Percentiles rank a stretch among this genome's conserved stretches.
phyloP scores from a whole-genome alignment of 495 filamentous ascomycete species.

The Xylaria intraflava region DNA sequence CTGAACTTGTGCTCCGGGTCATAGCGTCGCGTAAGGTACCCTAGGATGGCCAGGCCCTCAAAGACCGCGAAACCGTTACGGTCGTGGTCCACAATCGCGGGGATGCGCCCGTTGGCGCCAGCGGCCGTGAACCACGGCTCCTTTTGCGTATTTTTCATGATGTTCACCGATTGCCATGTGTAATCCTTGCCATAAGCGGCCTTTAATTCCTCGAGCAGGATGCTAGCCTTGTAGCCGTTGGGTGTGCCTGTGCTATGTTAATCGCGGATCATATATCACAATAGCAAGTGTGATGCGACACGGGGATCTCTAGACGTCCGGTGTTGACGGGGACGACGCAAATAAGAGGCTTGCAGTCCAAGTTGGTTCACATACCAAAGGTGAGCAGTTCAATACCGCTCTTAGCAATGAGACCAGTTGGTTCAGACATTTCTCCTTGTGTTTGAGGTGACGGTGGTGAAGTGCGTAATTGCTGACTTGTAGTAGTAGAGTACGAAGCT shows the following conservation, averaged over 20 bases:
- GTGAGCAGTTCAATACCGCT: slow-evolving; percentile 53
- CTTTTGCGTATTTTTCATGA: slow-evolving; percentile 69
- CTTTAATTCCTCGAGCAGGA: slow-evolving; percentile 73
- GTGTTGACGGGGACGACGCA: neutral
- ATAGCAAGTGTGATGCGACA: neutral
- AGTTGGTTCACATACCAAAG: slow-evolving; percentile 21
- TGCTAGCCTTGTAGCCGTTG: slow-evolving; percentile 60
- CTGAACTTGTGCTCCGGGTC: slow-evolving; percentile 72
- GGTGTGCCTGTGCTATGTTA: slow-evolving; percentile 25
- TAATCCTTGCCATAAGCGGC: slow-evolving; percentile 51
- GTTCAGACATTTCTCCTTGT: slow-evolving; percentile 26
- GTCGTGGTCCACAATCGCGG: slow-evolving; percentile 66
- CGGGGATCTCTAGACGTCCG: neutral
- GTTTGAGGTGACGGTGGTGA: slow-evolving; percentile 2
- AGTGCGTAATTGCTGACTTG: neutral
- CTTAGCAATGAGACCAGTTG: slow-evolving; percentile 47
- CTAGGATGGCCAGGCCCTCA: slow-evolving; percentile 70
- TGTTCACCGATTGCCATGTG: slow-evolving; percentile 57
- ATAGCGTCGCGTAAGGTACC: slow-evolving; percentile 70
- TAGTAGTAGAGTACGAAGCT: slow-evolving; percentile 15
- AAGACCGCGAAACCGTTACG: slow-evolving; percentile 59
- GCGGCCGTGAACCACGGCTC: slow-evolving; percentile 58
- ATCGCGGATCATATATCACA: neutral
- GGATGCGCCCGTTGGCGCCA: slow-evolving; percentile 85
- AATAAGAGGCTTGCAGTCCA: neutral